phyloP scores from a whole-genome alignment of 2,329 filamentous ascomycete genomes.

The Diaporthe sp. region DNA sequence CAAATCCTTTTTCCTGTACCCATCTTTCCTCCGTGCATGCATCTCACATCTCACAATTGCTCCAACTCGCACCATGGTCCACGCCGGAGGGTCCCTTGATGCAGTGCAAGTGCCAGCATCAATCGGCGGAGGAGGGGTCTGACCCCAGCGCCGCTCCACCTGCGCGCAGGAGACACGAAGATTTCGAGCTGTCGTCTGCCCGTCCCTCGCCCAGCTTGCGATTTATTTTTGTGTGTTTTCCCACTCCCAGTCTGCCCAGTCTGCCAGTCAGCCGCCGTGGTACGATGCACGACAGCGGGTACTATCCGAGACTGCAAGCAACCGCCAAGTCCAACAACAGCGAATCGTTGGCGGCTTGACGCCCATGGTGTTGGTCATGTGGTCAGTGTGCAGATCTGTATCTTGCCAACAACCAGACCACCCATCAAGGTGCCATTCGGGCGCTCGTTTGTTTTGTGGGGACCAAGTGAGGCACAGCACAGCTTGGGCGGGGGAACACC shows the following conservation, averaged over 20 bases:
- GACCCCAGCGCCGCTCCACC: constrained; percentile 30
- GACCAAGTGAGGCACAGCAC: constrained; percentile 23
- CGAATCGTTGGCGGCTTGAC: constrained; percentile 6
- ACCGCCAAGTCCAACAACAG: background rate
- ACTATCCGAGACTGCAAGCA: constrained; percentile 26
- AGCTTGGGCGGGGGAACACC: constrained; percentile 3
- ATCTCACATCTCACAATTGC: constrained; percentile 27
- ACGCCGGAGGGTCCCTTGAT: constrained; percentile 33
- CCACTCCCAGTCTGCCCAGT: background rate
- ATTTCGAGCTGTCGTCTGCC: constrained; percentile 32
- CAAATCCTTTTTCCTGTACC: constrained; percentile 28
- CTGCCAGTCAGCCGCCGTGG: constrained; percentile 5
- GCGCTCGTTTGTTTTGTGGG: constrained; percentile 24
- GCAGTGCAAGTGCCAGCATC: constrained; percentile 32
- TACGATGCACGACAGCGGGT: constrained; percentile 28
- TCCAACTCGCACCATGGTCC: constrained; percentile 24
- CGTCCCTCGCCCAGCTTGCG: background rate
- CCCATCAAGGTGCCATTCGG: constrained; percentile 17
- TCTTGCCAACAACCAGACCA: constrained; percentile 7
- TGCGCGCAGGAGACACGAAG: constrained; percentile 17
- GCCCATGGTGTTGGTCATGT: constrained; percentile 20
- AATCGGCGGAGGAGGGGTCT: constrained; percentile 23
- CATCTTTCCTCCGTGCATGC: constrained; percentile 33
- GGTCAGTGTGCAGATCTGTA: constrained; percentile 22
- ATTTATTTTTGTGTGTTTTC: constrained; percentile 3